Evolutionary conservation across 371 early-diverging fungal genomes (phyloP).

Genomic region (Mucor piriformis): DNA sequence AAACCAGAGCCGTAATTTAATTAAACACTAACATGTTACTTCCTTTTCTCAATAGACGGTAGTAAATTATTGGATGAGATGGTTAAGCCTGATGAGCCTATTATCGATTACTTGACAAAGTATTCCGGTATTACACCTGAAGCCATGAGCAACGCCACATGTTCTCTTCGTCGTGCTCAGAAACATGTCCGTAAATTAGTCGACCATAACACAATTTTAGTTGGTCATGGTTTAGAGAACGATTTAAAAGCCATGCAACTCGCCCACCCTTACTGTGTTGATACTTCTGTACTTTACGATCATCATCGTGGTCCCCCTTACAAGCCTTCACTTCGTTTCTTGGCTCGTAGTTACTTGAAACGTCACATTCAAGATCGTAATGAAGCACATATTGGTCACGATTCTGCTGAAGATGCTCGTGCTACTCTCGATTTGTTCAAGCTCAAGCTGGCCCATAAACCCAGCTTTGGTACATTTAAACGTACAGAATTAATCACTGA

Average conservation of each 20-base stretch:
- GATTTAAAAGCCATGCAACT: conserved; percentile 48
- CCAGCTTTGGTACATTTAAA: conserved; percentile 52
- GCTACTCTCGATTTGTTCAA: conserved; percentile 74
- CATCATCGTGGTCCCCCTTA: conserved; percentile 64
- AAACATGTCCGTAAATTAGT: conserved; percentile 56
- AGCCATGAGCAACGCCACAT: conserved; percentile 54
- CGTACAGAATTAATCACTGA: conserved; percentile 56
- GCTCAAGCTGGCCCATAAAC: conserved; percentile 55
- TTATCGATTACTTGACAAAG: conserved; percentile 73
- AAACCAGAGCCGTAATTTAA: background rate
- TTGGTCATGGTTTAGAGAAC: conserved; percentile 51
- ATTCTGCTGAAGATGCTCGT: conserved; percentile 77
- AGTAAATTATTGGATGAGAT: conserved; percentile 69
- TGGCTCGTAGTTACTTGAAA: conserved; percentile 61
- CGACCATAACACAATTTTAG: conserved; percentile 60
- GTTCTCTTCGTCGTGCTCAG: conserved; percentile 62
- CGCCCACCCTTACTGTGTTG: conserved; percentile 69
- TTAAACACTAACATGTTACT: background rate
- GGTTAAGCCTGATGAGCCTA: conserved; percentile 66
- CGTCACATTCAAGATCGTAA: conserved; percentile 62
- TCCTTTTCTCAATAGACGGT: conserved; percentile 33
- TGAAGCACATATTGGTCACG: conserved; percentile 63
- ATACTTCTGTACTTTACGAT: conserved; percentile 72
- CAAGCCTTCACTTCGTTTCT: conserved; percentile 56
- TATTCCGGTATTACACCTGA: conserved; percentile 73